Evolutionary conservation across 2,329 filamentous ascomycete genomes (phyloP).

Genomic region (Venturia effusa): DNA sequence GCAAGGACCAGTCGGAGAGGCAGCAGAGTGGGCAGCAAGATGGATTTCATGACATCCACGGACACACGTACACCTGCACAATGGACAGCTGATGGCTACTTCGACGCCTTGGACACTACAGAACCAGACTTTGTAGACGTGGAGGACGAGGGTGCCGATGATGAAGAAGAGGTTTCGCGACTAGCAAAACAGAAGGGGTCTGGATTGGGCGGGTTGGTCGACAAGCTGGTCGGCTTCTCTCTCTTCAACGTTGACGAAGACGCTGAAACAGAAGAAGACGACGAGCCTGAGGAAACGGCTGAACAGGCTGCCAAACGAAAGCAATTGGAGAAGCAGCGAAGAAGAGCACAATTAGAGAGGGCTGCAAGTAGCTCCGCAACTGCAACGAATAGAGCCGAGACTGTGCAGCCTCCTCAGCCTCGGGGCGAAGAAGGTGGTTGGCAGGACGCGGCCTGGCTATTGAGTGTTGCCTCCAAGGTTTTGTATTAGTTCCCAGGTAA

Average conservation of each 20-base stretch:
- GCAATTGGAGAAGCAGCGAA: conserved; percentile 16
- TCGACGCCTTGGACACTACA: conserved; percentile 17
- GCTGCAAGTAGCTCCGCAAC: conserved; percentile 25
- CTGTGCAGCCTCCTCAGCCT: conserved; percentile 14
- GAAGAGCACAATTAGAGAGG: conserved; percentile 17
- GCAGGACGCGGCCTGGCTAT: conserved; percentile 48
- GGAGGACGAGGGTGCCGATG: conserved; percentile 25
- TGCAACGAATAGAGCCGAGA: conserved; percentile 22
- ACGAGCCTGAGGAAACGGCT: conserved; percentile 20
- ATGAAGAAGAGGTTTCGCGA: conserved; percentile 43
- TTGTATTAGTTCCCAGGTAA: conserved; percentile 7
- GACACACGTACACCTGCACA: not conserved
- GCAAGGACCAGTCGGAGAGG: conserved; percentile 26
- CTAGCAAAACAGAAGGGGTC: conserved; percentile 39
- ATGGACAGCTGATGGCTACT: conserved; percentile 18
- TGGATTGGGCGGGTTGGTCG: conserved; percentile 46
- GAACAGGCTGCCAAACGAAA: conserved; percentile 19
- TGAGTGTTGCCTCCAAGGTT: conserved; percentile 41
- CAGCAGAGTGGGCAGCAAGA: conserved; percentile 17
- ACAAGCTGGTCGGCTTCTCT: conserved; percentile 46
- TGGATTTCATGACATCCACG: conserved; percentile 10
- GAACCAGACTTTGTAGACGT: conserved; percentile 42
- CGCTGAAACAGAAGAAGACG: conserved; percentile 24
- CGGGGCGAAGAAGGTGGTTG: conserved; percentile 36
- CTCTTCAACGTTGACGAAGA: conserved; percentile 45